Evolutionary conservation across 805 yeast species (phyloP), one percentile per base, ranked within the genome.

Genomic region (Candida wancherniae): DNA sequence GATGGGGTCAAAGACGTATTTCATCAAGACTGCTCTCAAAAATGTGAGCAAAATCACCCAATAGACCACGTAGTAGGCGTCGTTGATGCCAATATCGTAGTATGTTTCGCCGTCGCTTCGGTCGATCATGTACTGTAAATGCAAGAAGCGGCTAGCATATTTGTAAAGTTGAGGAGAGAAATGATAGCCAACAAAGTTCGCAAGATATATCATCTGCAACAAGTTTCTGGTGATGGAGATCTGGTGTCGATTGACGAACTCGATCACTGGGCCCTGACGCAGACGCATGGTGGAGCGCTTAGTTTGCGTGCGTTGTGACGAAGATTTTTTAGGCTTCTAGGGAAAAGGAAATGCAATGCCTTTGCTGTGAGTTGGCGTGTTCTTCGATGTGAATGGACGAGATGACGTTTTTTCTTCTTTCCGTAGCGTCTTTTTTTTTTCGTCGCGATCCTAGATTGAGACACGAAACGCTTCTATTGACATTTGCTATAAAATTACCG

Each of bases 21-120:
- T 67, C 78, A 84, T 80, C 20, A 73, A 43, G n/a, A 69, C 54
- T 4, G 82, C 69, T 40, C 94, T 63, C 20, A 80, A 48, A 31
- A 81, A 69, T 1, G 77, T 70, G 33, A 80, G 57, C 9, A 62
- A 49, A n/a, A 82, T 57, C 6, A 83, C 63, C 60, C 77, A 72
- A 28, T 69, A 63, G 5, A 71, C 33, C 10, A 79, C 75, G 44
- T 71, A 66, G 53, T 67, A 80, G 2, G 48, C 34, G 47, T 80
- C 88, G 40, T 76, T 68, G 4, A 46, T 30, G 12, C 81, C 80
- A 36, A 77, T 71, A 45, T 71, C 81, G 47, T 77, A 81, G 20
- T 20, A 31, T 11, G 48, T 37, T 9, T 30, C 28, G 13, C 50
- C 50, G 8, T 32, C 34, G 7, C 36, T 23, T 5, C 24, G 16